Percentiles rank a stretch among this genome's conserved stretches.
Evolutionary conservation across 805 yeast species (phyloP).

Genomic region (Lachancea kluyveri): DNA sequence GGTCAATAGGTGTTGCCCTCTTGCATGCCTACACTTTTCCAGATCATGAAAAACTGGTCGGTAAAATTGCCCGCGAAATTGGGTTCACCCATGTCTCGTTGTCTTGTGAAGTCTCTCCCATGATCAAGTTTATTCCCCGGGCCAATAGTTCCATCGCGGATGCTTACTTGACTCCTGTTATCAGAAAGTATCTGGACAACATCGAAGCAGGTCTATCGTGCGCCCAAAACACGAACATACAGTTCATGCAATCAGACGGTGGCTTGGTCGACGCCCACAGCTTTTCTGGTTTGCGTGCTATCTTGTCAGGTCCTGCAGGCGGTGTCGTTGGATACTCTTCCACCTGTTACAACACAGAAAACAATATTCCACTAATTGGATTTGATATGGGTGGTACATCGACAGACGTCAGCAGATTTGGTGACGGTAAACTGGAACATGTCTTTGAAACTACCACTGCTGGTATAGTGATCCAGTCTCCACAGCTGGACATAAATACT

Average conservation of each 20-base stretch:
- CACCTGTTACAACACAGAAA: conserved; percentile 61
- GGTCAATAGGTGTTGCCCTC: conserved; percentile 65
- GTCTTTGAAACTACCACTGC: conserved; percentile 82
- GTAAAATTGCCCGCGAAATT: conserved; percentile 49
- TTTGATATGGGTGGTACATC: conserved; percentile 93
- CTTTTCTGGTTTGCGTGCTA: conserved; percentile 84
- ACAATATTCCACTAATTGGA: conserved; percentile 61
- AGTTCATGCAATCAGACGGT: conserved; percentile 96
- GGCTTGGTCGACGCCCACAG: conserved; percentile 80
- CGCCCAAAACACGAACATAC: conserved; percentile 43
- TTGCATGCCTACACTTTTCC: conserved; percentile 71
- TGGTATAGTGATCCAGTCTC: conserved; percentile 76
- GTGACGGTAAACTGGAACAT: conserved; percentile 64
- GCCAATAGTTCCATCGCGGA: conserved; percentile 77
- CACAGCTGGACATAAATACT: conserved; percentile 75
- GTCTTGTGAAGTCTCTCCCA: conserved; percentile 65
- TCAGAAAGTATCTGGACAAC: conserved; percentile 53
- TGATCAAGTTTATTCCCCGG: conserved; percentile 70
- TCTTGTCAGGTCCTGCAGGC: conserved; percentile 95
- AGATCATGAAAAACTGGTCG: conserved; percentile 58
- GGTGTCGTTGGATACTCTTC: conserved; percentile 92
- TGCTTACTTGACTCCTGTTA: conserved; percentile 78
- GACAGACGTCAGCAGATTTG: conserved; percentile 74
- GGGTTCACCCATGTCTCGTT: conserved; percentile 69
- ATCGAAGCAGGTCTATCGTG: conserved; percentile 57